Conservation (phyloP, 192 early-diverging fungal species). For the Hyaloraphidium curvatum region DNA sequence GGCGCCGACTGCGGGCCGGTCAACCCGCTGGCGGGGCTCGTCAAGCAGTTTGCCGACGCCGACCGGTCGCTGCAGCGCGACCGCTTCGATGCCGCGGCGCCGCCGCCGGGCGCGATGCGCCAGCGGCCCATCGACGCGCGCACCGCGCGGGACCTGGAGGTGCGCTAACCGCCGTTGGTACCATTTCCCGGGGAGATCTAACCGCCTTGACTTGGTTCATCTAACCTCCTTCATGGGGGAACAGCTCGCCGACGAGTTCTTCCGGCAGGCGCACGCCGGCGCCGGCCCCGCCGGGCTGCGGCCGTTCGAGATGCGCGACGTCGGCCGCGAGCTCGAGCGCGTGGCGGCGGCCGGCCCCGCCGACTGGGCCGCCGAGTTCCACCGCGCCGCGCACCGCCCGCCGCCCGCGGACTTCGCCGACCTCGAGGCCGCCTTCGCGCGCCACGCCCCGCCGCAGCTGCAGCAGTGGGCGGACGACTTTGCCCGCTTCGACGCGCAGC, state of each 20-base stretch:
- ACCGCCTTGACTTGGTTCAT: background rate
- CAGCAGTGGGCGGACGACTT: slow-evolving; percentile 28
- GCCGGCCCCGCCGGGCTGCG: slow-evolving; percentile 11
- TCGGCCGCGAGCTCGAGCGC: slow-evolving; percentile 43
- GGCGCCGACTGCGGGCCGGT: slow-evolving; percentile 11
- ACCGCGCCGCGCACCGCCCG: slow-evolving; percentile 8
- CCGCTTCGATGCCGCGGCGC: slow-evolving; percentile 7
- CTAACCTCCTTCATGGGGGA: too few species aligned
- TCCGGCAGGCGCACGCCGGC: slow-evolving; percentile 13
- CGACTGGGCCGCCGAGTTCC: slow-evolving; percentile 61
- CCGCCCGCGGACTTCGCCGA: slow-evolving; percentile 11
- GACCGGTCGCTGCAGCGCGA: slow-evolving; percentile 67
- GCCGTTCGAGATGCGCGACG: slow-evolving; percentile 13
- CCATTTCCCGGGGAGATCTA: background rate
- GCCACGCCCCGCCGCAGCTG: slow-evolving; percentile 3
- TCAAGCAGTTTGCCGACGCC: slow-evolving; percentile 60
- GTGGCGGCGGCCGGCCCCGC: slow-evolving; percentile 15
- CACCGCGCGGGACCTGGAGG: background rate
- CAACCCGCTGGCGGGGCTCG: slow-evolving; percentile 53
- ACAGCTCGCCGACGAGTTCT: slow-evolving; percentile 37
- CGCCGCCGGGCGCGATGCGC: background rate
- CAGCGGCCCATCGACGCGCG: background rate
- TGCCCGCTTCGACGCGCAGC: slow-evolving; percentile 17
- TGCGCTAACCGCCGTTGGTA: background rate
- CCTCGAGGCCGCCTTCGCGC: slow-evolving; percentile 21